Conservation (phyloP, 805 yeast genomes). For the Maudiozyma serrabonitensis region DNA sequence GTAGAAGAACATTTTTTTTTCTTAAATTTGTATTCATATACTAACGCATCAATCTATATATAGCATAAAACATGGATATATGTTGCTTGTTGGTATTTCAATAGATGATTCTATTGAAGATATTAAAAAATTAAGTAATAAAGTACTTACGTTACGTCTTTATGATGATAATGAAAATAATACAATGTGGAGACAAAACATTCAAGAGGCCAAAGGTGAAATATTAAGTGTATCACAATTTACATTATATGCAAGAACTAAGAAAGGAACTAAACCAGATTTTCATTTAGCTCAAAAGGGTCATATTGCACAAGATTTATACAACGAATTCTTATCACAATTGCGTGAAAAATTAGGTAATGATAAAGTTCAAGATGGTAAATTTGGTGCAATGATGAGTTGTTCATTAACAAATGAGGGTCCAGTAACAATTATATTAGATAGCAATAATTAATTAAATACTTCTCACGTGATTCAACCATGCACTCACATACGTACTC, state of each 20-base stretch:
- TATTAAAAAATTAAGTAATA: constrained; percentile 56
- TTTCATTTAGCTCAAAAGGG: constrained; percentile 90
- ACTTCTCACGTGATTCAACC: too few relatives aligned
- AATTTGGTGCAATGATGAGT: constrained; percentile 97
- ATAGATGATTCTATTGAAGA: constrained; percentile 70
- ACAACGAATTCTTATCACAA: constrained; percentile 39
- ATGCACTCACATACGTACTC: too few relatives aligned
- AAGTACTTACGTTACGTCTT: constrained; percentile 53
- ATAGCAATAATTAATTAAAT: constrained; percentile 34
- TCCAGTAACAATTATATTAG: constrained; percentile 80
- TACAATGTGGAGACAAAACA: constrained; percentile 69
- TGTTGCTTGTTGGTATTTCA: constrained; percentile 78
- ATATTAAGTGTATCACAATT: constrained; percentile 87
- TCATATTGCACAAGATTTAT: constrained; percentile 34
- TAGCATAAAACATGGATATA: constrained; percentile 58
- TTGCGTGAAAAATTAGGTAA: constrained; percentile 47
- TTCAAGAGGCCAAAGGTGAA: constrained; percentile 57
- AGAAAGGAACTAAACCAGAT: constrained; percentile 91
- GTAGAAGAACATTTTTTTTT: not conserved
- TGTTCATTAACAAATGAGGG: constrained; percentile 85
- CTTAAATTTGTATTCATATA: not conserved
- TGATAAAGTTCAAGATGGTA: constrained; percentile 71
- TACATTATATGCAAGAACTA: constrained; percentile 75
- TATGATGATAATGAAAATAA: constrained; percentile 58
- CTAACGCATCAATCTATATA: not conserved